A percentile compares a stretch with the other conserved stretches of the same genome.
phyloP scores from a whole-genome alignment of 2,329 filamentous ascomycete species.

The Intubia oerlemansii region DNA sequence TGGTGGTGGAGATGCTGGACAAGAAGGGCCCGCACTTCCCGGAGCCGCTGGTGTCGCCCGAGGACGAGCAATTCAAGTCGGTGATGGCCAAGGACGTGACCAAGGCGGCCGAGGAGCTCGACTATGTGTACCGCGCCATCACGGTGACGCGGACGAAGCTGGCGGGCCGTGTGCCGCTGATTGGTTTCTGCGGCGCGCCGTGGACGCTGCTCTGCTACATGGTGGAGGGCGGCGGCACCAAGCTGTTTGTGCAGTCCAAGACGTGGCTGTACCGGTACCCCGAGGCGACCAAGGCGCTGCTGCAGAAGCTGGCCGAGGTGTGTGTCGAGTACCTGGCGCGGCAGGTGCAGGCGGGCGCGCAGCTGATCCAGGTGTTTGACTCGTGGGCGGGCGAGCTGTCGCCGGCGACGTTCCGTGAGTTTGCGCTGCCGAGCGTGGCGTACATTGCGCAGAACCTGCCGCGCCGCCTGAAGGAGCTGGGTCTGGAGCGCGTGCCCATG shows the following conservation, averaged over 20 bases:
- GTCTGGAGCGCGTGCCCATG: conserved; percentile 72
- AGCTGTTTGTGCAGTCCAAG: conserved; percentile 85
- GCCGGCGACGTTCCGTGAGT: conserved; percentile 60
- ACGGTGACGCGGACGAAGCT: conserved; percentile 79
- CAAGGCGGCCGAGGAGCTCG: conserved; percentile 52
- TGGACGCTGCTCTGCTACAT: conserved; percentile 98
- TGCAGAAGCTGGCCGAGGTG: conserved; percentile 82
- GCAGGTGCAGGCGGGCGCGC: conserved; percentile 83
- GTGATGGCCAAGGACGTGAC: conserved; percentile 63
- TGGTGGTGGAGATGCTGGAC: conserved; percentile 96
- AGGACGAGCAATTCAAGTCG: conserved; percentile 63
- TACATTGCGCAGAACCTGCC: conserved; percentile 72
- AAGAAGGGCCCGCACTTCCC: conserved; percentile 95
- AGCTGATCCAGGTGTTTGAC: conserved; percentile 91
- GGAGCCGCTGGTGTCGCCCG: conserved; percentile 54
- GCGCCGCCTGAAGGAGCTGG: conserved; percentile 47
- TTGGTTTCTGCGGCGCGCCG: conserved; percentile 90
- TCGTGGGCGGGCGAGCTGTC: conserved; percentile 94
- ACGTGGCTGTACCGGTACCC: conserved; percentile 90
- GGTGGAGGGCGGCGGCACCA: conserved; percentile 92
- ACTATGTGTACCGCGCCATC: conserved; percentile 92
- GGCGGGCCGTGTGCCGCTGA: conserved; percentile 69
- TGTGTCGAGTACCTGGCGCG: conserved; percentile 88
- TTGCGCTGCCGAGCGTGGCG: conserved; percentile 68
- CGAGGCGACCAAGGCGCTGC: conserved; percentile 54